Base-by-base conservation (phyloP, 2,329 filamentous ascomycete species). In the Aspergillus hiratsukae region DNA sequence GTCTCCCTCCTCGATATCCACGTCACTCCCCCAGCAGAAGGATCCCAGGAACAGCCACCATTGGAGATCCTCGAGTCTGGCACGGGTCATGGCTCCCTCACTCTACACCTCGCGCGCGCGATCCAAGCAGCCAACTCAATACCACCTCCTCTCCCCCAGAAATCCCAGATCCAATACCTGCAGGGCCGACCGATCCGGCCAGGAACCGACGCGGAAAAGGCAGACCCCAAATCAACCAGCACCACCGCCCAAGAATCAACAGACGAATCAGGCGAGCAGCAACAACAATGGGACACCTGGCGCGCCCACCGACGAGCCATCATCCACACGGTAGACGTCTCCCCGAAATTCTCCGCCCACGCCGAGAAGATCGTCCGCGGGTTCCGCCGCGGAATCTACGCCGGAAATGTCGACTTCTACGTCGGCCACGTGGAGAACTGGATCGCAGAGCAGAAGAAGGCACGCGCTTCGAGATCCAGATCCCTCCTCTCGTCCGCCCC, bases 31-130 rank as follows among this genome's bases (percentile, higher is more conserved):
- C 70, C 74, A 11, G 64, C 72, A 14, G 61, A 65, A 5, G 66
- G 67, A 6, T 60, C 60, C 51, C 40, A 64, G 21, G 51, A 63
- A 17, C 60, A 64, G 40, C 72, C 77, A 8, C 82, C 80, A 0
- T 71, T 92, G 11, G 88, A 93, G 68, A 89, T 94, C 48, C 85
- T 94, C 52, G 90, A 94, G 73, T 89, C 89, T 49, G 90, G 90
- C 17, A 94, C 90, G 3, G 90, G 90, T n/a, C 89, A 92, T 78
- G 90, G 90, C 56, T 86, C 87, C 35, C 74, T 94, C 56, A 93
- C 89, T 0, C 73, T 94, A 4, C 84, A 92, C 66, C 79, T 94
- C 23, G 86, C 89, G 29, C 83, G 88, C 52, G 88, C 89, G 2
- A 83, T 94, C 48, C 87, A 92, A 68, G 89, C 83, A 48, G 87